Base-by-base conservation (phyloP, 1,284 basidiomycete species). In the Gymnopus androsaceus region DNA sequence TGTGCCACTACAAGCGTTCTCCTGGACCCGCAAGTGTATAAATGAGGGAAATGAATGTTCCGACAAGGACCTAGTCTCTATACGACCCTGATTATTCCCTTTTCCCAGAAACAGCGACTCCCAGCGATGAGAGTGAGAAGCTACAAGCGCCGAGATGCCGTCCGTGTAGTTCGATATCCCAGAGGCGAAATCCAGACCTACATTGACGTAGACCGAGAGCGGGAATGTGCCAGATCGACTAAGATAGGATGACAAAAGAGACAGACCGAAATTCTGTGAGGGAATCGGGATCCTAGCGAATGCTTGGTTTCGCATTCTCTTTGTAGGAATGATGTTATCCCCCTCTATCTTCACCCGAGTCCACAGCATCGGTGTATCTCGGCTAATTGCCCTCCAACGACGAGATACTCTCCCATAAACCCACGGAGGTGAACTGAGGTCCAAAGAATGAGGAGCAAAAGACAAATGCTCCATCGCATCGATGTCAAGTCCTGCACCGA, bases 351-450 rank as follows among this genome's bases (percentile, higher is more conserved):
- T 50, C 9, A 85, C 66, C 56, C 73, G 79, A 11, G 78, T 78
- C 81, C 82, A 84, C 11, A 85, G 64, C 27, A 72, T 69, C 1
- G 82, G 72, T 5, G 79, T 81, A 19, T 67, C 66, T 6, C 77
- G 63, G 1, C 77, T 77, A 15, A 85, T 68, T 23, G 63, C 58
- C 34, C 82, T 74, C 83, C 83, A 85, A 58, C 72, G 74, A 6
- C 67, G 72, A 63, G 70, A 76, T 12, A 85, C 81, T 36, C 71
- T 67, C 0, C 79, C 74, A 49, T 82, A 64, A 23, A 70, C 59
- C 19, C 77, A 67, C 2, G 79, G 81, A 9, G 34, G 23, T 17
- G 21, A 17, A 5, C 11, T 14, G 11, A 50, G 23, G 12, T 50
- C 34, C 12, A 50, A 37, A 28, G 48, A 50, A 38, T 50, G 33